These are phyloP conservation scores for Diaporthe sp. DNA, from an alignment of 2,329 filamentous ascomycete genomes.

Conservation along the genomic window DNA sequence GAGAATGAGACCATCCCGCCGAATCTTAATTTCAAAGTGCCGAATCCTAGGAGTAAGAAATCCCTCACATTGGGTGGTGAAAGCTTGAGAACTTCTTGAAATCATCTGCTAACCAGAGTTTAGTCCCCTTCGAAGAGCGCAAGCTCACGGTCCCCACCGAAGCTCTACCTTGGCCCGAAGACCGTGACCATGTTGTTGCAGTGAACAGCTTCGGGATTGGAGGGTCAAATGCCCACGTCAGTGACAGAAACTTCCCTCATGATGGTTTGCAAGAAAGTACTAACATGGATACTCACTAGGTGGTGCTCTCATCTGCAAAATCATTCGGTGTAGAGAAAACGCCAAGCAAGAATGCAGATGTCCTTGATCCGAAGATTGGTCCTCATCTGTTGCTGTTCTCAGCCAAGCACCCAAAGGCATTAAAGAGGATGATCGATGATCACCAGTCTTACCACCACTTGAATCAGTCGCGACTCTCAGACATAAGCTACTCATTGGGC, in stretches of 20 bases:
- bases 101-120: background rate
- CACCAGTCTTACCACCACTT: background rate
- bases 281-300: background rate
- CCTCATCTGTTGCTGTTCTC: slow-evolving; percentile 24
- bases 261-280: background rate
- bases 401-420: background rate
- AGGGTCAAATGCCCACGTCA: slow-evolving; percentile 48
- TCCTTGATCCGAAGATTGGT: too few relatives aligned
- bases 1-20: slow-evolving; percentile 52
- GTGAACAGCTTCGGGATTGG: slow-evolving; percentile 51
- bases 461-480: background rate
- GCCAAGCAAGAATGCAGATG: background rate
- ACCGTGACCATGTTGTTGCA: slow-evolving; percentile 39
- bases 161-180: slow-evolving; percentile 45
- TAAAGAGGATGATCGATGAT: background rate
- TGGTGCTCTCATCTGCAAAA: background rate
- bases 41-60: slow-evolving; percentile 43
- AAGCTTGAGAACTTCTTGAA: background rate
- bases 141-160: slow-evolving; percentile 45
- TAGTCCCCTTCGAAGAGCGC: slow-evolving; percentile 41
- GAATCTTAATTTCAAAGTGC: slow-evolving; percentile 48
- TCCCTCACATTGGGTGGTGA: background rate
- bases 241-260: background rate
- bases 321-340: background rate
- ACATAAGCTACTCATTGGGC: slow-evolving; percentile 18